Evolutionary conservation across 164 flowering plant species (phyloP), one percentile per base, ranked within the genome.

Genomic region (Litsea cubeba): DNA sequence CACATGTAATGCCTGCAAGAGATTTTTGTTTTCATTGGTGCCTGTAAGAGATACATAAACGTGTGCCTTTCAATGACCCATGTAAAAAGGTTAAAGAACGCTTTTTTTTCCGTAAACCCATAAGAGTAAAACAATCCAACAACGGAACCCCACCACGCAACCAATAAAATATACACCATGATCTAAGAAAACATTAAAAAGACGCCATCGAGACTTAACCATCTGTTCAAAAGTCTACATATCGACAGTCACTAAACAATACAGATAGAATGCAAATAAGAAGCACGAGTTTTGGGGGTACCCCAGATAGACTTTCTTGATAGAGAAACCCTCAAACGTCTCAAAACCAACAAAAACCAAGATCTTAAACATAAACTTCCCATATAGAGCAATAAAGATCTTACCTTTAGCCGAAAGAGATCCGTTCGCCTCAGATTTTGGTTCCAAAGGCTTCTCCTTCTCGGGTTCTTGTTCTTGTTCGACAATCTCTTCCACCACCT

Each of bases 401-500:
- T 73, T 80, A 88, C 91, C 87, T 68, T 75, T 81, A 22, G 24
- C 69, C 0, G 73, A 26, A 50, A 28, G 58, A 54, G 70, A 72
- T 2, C 72, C 80, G 20, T 75, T 76, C 0, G 69, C 65, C 46
- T 72, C 79, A 4, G 69, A 26, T 35, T 80, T 74, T 24, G 26
- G 58, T 46, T 67, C 79, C 2, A 58, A 3, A 25, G 74, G 32
- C 23, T 60, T 68, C 68, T 25, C 62, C 65, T 6, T 74, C 8
- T 71, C 23, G 12, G 74, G 28, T 18, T 49, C 65, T 62, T 30
- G 35, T 30, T 30, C 35, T 30, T 30, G 35, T 30, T 32, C 51
- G 49, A 10, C 79, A 26, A 40, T 23, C 40, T 17, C 18, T 54
- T 35, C 70, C 35, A 15, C 72, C 18, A 24, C 81, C 72, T 78